phyloP scores from a whole-genome alignment of 2,329 filamentous ascomycete species.

The Aspergillus ruber region DNA sequence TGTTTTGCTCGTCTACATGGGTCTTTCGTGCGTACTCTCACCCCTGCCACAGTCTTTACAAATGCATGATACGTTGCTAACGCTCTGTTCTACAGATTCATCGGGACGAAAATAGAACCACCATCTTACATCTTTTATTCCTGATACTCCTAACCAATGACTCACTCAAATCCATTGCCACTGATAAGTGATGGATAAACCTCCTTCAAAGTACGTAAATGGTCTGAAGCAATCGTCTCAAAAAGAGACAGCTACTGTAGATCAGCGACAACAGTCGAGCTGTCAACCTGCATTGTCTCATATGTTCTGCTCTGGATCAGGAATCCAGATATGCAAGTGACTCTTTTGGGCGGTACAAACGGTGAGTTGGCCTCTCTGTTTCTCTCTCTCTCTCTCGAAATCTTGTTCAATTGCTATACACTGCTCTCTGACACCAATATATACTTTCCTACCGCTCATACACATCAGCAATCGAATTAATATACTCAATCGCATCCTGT shows the following conservation, averaged over 20 bases:
- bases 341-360: neutral
- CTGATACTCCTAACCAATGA: too few species aligned
- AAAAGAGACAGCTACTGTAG: neutral
- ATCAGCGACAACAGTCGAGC: neutral
- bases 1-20: neutral
- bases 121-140: too few species aligned
- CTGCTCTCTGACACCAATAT: neutral
- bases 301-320: neutral
- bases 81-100: too few species aligned
- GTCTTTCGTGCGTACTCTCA: too few species aligned
- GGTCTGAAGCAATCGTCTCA: neutral
- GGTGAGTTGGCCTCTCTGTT: neutral
- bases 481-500: constrained; percentile 25
- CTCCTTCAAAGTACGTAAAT: too few species aligned
- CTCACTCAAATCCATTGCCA: too few species aligned
- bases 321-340: neutral
- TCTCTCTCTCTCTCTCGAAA: neutral
- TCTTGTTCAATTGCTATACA: neutral
- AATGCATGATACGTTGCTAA: too few species aligned
- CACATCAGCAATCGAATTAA: constrained; percentile 19
- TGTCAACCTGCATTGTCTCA: neutral
- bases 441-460: constrained; percentile 16
- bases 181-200: too few species aligned
- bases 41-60: too few species aligned
- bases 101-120: too few species aligned